These are phyloP conservation scores for Aspergillus caelatus DNA, from an alignment of 2,329 filamentous ascomycete genomes.

Conservation along the genomic window DNA sequence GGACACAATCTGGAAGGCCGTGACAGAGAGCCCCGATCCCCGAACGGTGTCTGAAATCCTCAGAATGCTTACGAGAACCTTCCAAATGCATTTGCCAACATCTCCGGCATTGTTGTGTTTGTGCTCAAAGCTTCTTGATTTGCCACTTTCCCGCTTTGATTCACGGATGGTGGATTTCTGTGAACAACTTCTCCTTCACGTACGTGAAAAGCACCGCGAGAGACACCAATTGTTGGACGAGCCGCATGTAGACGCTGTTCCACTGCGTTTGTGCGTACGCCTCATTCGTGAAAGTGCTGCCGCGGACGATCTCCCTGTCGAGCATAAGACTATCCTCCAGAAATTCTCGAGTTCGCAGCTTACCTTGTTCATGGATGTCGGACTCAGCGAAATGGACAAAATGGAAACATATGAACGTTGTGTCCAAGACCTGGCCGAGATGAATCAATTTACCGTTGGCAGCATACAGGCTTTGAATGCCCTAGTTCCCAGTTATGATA, in stretches of 20 bases:
- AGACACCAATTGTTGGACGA: slow-evolving; percentile 26
- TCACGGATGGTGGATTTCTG: slow-evolving; percentile 64
- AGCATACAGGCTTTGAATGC: slow-evolving; percentile 69
- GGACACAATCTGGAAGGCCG: slow-evolving; percentile 80
- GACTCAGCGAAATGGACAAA: slow-evolving; percentile 60
- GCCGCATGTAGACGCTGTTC: slow-evolving; percentile 43
- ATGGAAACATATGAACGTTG: slow-evolving; percentile 67
- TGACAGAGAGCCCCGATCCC: slow-evolving; percentile 79
- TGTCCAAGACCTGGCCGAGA: slow-evolving; percentile 67
- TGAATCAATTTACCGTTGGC: slow-evolving; percentile 67
- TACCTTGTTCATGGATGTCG: slow-evolving; percentile 59
- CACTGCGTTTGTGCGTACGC: slow-evolving; percentile 63
- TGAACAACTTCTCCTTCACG: slow-evolving; percentile 57
- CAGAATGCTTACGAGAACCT: slow-evolving; percentile 61
- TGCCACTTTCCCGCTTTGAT: slow-evolving; percentile 67
- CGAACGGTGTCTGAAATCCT: slow-evolving; percentile 81
- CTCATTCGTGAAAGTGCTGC: slow-evolving; percentile 73
- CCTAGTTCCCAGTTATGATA: slow-evolving; percentile 44
- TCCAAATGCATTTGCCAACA: slow-evolving; percentile 47
- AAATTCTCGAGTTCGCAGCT: slow-evolving; percentile 65
- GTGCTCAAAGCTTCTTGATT: slow-evolving; percentile 68
- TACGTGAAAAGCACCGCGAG: slow-evolving; percentile 48
- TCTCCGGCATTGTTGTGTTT: slow-evolving; percentile 62
- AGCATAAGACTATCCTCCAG: slow-evolving; percentile 65
- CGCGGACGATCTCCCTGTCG: slow-evolving; percentile 55